These are phyloP conservation scores for Ceratocystis alfenasii DNA, from an alignment of 2,329 filamentous ascomycete species.

Conservation along the genomic window DNA sequence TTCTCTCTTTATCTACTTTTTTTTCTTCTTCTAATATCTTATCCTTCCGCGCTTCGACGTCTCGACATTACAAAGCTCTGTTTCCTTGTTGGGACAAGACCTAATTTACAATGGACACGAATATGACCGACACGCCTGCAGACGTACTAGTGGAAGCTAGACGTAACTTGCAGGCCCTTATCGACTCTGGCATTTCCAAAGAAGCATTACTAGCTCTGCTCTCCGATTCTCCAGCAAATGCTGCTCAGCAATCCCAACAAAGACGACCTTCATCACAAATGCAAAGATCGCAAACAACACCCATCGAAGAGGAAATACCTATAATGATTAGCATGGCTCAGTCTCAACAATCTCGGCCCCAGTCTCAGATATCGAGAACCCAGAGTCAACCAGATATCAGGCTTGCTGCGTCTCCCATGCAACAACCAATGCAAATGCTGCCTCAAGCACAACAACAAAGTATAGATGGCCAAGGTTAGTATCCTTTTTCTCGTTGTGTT, in stretches of 20 bases:
- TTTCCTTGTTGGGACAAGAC: background rate
- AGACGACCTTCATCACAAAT: slow-evolving; percentile 20
- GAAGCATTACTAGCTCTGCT: slow-evolving; percentile 29
- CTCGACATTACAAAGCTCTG: background rate
- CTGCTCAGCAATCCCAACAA: slow-evolving; percentile 17
- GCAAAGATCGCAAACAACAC: slow-evolving; percentile 21
- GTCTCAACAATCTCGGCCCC: slow-evolving; percentile 21
- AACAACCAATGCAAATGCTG: slow-evolving; percentile 25
- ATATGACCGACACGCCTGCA: slow-evolving; percentile 30
- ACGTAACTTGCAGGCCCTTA: slow-evolving; percentile 36
- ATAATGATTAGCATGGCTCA: slow-evolving; percentile 20
- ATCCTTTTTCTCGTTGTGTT: background rate
- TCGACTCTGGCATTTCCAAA: slow-evolving; percentile 36
- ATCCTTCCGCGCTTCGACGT: background rate
- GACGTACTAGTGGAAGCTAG: slow-evolving; percentile 36
- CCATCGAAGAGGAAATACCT: slow-evolving; percentile 22
- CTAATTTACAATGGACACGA: slow-evolving; percentile 15
- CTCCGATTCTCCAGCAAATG: slow-evolving; percentile 18
- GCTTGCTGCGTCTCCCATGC: slow-evolving; percentile 30
- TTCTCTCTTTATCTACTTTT: background rate
- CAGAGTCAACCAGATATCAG: slow-evolving; percentile 25
- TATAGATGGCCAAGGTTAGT: slow-evolving; percentile 18
- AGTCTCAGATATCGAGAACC: background rate
- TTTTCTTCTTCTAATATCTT: background rate
- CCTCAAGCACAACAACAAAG: slow-evolving; percentile 6